Conservation (phyloP, 352 stramenopile genomes). For the Phytophthora kernoviae region DNA sequence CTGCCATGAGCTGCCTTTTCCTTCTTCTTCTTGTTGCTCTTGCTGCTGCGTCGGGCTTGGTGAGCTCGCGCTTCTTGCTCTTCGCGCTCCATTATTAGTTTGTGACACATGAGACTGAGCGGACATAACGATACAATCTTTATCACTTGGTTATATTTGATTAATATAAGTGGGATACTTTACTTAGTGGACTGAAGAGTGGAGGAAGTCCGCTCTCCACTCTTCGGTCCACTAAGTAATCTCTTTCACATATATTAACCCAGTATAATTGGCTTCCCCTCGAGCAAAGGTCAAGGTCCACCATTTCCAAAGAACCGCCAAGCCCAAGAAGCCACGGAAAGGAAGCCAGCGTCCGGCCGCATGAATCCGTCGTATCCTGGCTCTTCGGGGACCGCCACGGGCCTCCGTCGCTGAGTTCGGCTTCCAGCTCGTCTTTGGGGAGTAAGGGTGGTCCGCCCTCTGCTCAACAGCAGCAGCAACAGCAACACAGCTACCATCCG, state of each 20-base stretch:
- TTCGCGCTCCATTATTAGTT: conserved; percentile 18
- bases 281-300: too few species aligned
- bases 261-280: too few species aligned
- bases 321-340: conserved; percentile 17
- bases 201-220: too few species aligned
- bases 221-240: too few species aligned
- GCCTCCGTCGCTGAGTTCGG: conserved; percentile 42
- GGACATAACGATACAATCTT: too few species aligned
- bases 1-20: conserved; percentile 2
- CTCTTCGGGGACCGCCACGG: conserved; percentile 69
- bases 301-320: conserved; percentile 25
- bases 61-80: not conserved
- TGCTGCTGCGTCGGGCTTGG: conserved; percentile 10
- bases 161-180: too few species aligned
- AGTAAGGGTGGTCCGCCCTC: conserved; percentile 40
- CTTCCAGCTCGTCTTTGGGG: conserved; percentile 35
- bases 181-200: too few species aligned
- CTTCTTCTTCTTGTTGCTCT: conserved; percentile 4
- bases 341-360: conserved; percentile 2
- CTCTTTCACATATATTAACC: too few species aligned
- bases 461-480: conserved; percentile 12
- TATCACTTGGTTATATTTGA: too few species aligned
- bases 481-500: conserved; percentile 66
- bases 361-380: conserved; percentile 86
- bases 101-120: too few species aligned